Evolutionary conservation across 306 rosid species (phyloP).

Genomic region (Pyrus communis): DNA sequence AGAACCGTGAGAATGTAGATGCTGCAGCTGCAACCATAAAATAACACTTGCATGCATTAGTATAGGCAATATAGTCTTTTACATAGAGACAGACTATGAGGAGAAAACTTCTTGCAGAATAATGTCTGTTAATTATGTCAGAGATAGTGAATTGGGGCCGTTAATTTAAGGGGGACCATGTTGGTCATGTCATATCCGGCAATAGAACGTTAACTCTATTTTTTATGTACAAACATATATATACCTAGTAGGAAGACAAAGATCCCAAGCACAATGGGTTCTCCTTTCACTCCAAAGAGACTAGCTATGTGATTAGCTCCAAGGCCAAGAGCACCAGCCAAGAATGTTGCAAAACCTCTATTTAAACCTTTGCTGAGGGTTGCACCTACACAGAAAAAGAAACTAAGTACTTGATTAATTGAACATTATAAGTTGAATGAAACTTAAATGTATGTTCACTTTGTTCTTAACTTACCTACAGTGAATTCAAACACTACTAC

Average conservation of each 20-base stretch:
- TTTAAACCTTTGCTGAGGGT: constrained; percentile 69
- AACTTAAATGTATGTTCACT: background rate
- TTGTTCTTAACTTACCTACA: constrained; percentile 46
- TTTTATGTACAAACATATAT: background rate
- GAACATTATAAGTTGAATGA: background rate
- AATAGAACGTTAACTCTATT: background rate
- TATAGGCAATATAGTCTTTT: background rate
- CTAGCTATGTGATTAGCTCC: constrained; percentile 64
- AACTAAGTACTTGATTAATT: background rate
- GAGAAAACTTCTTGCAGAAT: background rate
- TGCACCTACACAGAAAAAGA: constrained; percentile 48
- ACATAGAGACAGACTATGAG: background rate
- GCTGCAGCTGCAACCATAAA: constrained; percentile 49
- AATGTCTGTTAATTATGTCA: background rate
- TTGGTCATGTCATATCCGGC: background rate
- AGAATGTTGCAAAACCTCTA: constrained; percentile 72
- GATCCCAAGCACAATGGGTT: constrained; percentile 57
- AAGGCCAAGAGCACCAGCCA: constrained; percentile 77
- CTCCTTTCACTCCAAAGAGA: constrained; percentile 54
- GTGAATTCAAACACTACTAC: constrained; percentile 82
- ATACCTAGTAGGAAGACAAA: constrained; percentile 77
- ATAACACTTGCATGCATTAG: background rate
- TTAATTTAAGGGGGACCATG: background rate
- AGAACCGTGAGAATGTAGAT: constrained; percentile 65
- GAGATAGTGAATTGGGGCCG: background rate